Evolutionary conservation across 768 basidiomycete genomes (phyloP), one percentile per base, ranked within the genome.

Genomic region (Calocybe cyanea): DNA sequence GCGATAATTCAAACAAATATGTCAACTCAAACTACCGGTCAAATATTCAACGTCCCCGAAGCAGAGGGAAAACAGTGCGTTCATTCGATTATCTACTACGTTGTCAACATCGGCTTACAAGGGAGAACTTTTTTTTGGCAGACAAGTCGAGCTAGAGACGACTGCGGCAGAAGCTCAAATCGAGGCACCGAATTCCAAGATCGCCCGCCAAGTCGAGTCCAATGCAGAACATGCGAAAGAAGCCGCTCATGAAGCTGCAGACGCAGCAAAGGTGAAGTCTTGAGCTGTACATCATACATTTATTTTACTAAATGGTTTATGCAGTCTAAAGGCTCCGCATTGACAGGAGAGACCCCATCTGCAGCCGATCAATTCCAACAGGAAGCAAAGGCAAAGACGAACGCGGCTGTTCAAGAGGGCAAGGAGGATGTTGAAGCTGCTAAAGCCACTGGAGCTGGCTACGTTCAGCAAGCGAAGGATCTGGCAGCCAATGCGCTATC

Each of bases 341-440:
- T 57, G 42, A 68, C 62, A 0, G 65, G 63, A 4, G 45, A 50
- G 15, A n/a, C 48, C 4, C 50, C 54, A 6, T 53, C 71, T 9
- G 63, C 71, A 10, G 45, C 63, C 1, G 70, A 70, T 24, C 61
- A 70, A 38, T 57, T 76, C 17, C 56, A 65, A 33, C 54, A 51
- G 4, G 58, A 69, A 37, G 63, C 64, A 0, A 61, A 62, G n/a
- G 52, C 63, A 38, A 75, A 65, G 53, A 78, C 76, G 1, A 63
- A 80, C 37, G 61, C 62, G 0, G 84, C 82, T 15, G 78, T 76
- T n/a, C 66, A 67, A 0, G 71, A 85, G 55, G 83, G 83, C 3
- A 68, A 77, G 51, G 59, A 63, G 5, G 72, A 77, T 46, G 68
- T 85, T 1, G 69, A 73, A 6, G 60, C 65, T 10, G 70, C 68